phyloP scores from a whole-genome alignment of 208 protist species.

The Acanthamoeba castellanii region DNA sequence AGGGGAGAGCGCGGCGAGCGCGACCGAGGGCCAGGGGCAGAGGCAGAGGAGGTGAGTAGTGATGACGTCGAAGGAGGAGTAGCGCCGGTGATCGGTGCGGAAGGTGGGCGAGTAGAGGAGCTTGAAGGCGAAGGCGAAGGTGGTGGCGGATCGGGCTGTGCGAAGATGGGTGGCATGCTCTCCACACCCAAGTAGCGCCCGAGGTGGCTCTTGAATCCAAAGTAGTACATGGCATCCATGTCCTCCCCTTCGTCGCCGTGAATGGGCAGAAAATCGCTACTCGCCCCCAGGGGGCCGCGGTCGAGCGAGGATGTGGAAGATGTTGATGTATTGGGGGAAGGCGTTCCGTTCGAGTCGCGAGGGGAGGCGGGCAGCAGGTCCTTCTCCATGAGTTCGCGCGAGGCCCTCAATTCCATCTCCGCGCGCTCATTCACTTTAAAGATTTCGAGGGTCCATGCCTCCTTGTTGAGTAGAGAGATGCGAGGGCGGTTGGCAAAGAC shows the following conservation, averaged over 20 bases:
- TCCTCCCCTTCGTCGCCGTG: neutral
- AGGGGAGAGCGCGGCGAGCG: neutral
- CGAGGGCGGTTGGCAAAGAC: neutral
- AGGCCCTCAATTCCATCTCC: constrained; percentile 9
- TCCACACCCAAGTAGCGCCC: neutral
- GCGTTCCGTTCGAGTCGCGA: neutral
- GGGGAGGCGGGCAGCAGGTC: neutral
- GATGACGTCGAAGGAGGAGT: neutral
- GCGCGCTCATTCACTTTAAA: neutral
- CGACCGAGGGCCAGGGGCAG: neutral
- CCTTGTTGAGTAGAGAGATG: neutral
- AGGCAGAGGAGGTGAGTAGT: neutral
- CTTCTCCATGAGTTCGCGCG: neutral
- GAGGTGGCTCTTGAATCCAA: constrained; percentile 9
- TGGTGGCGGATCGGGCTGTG: neutral
- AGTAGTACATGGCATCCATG: constrained; percentile 15
- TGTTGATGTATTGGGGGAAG: neutral
- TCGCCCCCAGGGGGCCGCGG: neutral
- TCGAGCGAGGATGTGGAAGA: neutral
- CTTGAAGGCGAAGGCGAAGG: neutral
- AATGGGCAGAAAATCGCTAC: neutral
- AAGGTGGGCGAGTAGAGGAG: neutral
- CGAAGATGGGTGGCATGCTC: neutral
- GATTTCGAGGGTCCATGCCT: neutral
- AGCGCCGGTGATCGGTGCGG: neutral